A percentile compares a stretch with the other conserved stretches of the same genome.
Conservation (phyloP, 2,329 filamentous ascomycete genomes). For the Fusarium dimerum region DNA sequence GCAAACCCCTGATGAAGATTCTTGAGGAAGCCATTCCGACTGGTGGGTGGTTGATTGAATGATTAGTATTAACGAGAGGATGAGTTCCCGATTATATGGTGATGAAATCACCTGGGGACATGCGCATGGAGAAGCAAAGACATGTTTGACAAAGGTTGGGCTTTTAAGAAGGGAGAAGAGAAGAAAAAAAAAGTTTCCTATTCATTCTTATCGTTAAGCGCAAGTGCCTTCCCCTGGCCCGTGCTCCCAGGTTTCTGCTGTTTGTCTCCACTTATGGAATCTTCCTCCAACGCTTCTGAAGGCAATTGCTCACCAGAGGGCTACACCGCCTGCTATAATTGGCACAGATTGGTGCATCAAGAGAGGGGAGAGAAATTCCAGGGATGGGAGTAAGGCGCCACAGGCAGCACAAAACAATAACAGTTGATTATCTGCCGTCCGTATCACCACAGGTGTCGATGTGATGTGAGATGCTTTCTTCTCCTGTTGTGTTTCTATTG, state of each 20-base stretch:
- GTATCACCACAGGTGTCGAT: neutral
- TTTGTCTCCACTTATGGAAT: constrained; percentile 18
- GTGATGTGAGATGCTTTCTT: too few relatives aligned
- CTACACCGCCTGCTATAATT: constrained; percentile 17
- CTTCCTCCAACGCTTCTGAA: constrained; percentile 17
- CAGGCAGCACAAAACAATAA: constrained; percentile 6
- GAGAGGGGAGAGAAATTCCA: constrained; percentile 27
- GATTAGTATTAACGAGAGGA: constrained; percentile 2
- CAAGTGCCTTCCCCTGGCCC: constrained; percentile 21
- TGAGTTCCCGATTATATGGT: neutral
- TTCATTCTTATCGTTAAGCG: constrained; percentile 29
- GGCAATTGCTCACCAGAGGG: constrained; percentile 3
- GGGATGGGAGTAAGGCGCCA: constrained; percentile 17
- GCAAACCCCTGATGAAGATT: constrained; percentile 79
- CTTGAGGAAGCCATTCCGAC: constrained; percentile 61
- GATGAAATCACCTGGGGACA: constrained; percentile 4
- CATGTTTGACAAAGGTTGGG: constrained; percentile 25
- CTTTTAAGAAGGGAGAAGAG: constrained; percentile 26
- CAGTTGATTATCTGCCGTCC: neutral
- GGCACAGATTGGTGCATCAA: neutral
- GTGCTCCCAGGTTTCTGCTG: constrained; percentile 20
- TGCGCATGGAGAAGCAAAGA: constrained; percentile 21
- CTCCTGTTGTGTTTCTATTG: too few relatives aligned
- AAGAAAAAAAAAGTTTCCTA: constrained; percentile 32
- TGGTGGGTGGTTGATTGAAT: constrained; percentile 28